Evolutionary conservation across 345 rosid genomes (phyloP), one percentile per base, ranked within the genome.

Genomic region (Pelargonium nanum): DNA sequence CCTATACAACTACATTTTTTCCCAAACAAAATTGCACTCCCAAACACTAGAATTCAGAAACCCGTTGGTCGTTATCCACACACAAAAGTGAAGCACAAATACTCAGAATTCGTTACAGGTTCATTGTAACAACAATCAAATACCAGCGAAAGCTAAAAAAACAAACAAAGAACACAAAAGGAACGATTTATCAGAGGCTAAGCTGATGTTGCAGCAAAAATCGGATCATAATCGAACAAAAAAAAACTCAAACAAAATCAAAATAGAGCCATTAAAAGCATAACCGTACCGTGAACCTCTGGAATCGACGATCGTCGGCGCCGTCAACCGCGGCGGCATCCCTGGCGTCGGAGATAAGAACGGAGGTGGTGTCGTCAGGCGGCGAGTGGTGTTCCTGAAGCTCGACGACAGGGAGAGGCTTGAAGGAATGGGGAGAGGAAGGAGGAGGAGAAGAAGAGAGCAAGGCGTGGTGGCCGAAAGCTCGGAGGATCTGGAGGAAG

Each of bases 351-450:
- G 76, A 58, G 62, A 62, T 68, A 19, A 53, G 58, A 19, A 66
- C 66, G 57, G 80, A 61, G 52, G 82, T 32, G 83, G 80, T 82
- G 62, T 81, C 84, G 61, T 84, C 63, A 10, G 83, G 65, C 21
- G 84, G 70, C 58, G 78, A 70, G 13, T 84, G 84, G 45, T 65
- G 69, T 32, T 81, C 91, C 24, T 72, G 73, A 44, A 89, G 72
- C 77, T 94, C 99, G 66, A 82, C 83, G 55, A 63, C 80, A 0
- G 95, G 89, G 57, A 94, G 71, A 19, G 92, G 91, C 65, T 80
- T 83, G 65, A 94, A 94, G 61, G 82, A 77, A 63, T 76, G 80
- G 61, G 81, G 55, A 57, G 86, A 19, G 2, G 77, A 54, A n/a
- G 76, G 24, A 22, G 77, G 71, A 23, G 79, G 54, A 22, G 87